These are phyloP conservation scores for Neonectria hederae DNA, from an alignment of 2,329 filamentous ascomycete genomes.

Conservation along the genomic window DNA sequence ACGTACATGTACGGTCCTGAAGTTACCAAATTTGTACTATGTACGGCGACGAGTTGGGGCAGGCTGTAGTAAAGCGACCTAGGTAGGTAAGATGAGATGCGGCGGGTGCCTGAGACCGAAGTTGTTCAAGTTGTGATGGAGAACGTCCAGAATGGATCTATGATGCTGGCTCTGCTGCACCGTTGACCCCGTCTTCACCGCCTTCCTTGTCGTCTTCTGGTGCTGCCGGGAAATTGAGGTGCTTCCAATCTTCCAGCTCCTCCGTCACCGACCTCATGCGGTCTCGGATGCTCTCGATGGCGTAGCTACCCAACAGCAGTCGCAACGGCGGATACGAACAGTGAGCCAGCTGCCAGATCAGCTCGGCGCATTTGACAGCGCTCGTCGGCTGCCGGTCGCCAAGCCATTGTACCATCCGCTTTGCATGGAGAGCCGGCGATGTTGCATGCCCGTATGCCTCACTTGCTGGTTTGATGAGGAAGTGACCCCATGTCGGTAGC, in stretches of 20 bases:
- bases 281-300: constrained; percentile 95
- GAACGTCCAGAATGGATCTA: not conserved
- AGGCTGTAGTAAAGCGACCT: not conserved
- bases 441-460: constrained; percentile 81
- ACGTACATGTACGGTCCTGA: not conserved
- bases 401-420: constrained; percentile 93
- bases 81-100: not conserved
- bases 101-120: not conserved
- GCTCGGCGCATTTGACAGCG: constrained; percentile 89
- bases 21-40: not conserved
- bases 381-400: constrained; percentile 92
- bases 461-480: constrained; percentile 86
- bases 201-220: constrained; percentile 40
- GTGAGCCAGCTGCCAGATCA: constrained; percentile 94
- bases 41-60: not conserved
- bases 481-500: constrained; percentile 87
- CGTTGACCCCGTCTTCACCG: constrained; percentile 29
- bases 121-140: not conserved
- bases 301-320: constrained; percentile 89
- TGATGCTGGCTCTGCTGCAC: not conserved
- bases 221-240: constrained; percentile 72
- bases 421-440: constrained; percentile 87
- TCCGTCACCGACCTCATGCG: constrained; percentile 90
- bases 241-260: constrained; percentile 94
- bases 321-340: constrained; percentile 92